These are phyloP conservation scores for Chlamydomonas applanata DNA, from an alignment of 139 green algal species.

Conservation along the genomic window DNA sequence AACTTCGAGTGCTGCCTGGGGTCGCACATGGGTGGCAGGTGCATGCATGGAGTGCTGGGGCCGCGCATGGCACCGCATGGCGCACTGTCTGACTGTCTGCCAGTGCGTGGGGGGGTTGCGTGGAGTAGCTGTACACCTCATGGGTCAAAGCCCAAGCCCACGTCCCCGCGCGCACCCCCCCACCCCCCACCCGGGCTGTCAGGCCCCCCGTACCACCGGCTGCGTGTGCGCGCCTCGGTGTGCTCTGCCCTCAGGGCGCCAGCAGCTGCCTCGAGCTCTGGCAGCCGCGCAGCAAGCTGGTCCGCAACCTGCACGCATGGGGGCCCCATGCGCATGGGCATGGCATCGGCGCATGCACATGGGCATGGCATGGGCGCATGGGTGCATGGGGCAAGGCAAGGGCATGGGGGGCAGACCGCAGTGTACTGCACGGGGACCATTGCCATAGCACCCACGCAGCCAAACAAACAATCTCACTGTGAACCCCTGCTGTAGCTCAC, in stretches of 20 bases:
- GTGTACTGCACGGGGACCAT: neutral
- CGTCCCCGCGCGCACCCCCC: neutral
- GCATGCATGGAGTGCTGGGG: neutral
- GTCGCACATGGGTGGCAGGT: neutral
- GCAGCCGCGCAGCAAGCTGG: constrained; percentile 42
- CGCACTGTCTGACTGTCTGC: neutral
- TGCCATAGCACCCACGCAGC: too few species aligned
- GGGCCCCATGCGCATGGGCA: too few species aligned
- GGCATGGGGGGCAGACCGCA: neutral
- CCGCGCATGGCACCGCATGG: neutral
- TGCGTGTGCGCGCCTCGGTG: constrained; percentile 17
- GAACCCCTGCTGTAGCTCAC: too few species aligned
- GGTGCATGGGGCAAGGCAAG: too few species aligned
- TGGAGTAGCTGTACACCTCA: too few species aligned
- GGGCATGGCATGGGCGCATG: too few species aligned
- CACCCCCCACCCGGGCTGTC: neutral
- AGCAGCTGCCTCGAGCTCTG: constrained; percentile 55
- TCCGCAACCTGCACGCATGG: constrained; percentile 19
- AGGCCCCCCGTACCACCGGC: constrained; percentile 8
- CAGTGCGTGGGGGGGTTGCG: too few species aligned
- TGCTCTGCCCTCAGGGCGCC: constrained; percentile 22
- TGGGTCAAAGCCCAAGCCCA: too few species aligned
- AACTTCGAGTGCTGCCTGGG: too few species aligned
- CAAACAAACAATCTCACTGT: too few species aligned
- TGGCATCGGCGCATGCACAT: too few species aligned